Percentiles rank a stretch among this genome's conserved stretches.
Evolutionary conservation across 1,284 basidiomycete genomes (phyloP).

Genomic region (Sporisorium scitamineum): DNA sequence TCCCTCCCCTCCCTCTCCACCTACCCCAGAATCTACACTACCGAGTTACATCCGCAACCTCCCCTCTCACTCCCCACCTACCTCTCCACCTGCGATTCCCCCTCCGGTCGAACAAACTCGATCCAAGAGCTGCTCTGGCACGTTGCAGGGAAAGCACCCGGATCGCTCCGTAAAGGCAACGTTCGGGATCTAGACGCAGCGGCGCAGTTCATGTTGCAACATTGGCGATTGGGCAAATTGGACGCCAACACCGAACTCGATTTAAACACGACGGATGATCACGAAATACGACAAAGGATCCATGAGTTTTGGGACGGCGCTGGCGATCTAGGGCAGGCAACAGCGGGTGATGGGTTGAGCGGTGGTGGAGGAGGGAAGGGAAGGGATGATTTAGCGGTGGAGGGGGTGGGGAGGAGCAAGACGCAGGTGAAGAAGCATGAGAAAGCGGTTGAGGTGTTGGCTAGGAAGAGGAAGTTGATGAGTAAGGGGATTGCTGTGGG

Average conservation of each 20-base stretch:
- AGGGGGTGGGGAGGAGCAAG: slow-evolving; percentile 13
- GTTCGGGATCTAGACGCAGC: slow-evolving; percentile 54
- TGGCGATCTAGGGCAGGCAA: not conserved
- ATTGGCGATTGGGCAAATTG: slow-evolving; percentile 60
- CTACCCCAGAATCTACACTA: not conserved
- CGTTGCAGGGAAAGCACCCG: slow-evolving; percentile 61
- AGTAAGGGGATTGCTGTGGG: slow-evolving; percentile 31
- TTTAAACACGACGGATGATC: slow-evolving; percentile 33
- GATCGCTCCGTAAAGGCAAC: slow-evolving; percentile 57
- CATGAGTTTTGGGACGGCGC: slow-evolving; percentile 6
- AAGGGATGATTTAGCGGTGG: not conserved
- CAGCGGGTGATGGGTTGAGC: not conserved
- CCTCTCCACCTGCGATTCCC: slow-evolving; percentile 28
- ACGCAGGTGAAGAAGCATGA: slow-evolving; percentile 34
- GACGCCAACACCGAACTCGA: slow-evolving; percentile 59
- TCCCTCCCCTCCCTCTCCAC: not conserved
- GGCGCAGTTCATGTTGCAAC: slow-evolving; percentile 61
- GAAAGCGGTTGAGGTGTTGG: slow-evolving; percentile 18
- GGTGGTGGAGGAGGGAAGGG: not conserved
- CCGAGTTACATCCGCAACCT: slow-evolving; percentile 36
- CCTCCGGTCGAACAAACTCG: slow-evolving; percentile 52
- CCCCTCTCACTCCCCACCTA: slow-evolving; percentile 22
- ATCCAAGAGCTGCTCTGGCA: slow-evolving; percentile 42
- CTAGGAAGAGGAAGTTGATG: slow-evolving; percentile 30
- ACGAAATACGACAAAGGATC: not conserved